A percentile compares a stretch with the other conserved stretches of the same genome.
phyloP scores from a whole-genome alignment of 192 early-diverging fungal species.

The Coemansia sp. region DNA sequence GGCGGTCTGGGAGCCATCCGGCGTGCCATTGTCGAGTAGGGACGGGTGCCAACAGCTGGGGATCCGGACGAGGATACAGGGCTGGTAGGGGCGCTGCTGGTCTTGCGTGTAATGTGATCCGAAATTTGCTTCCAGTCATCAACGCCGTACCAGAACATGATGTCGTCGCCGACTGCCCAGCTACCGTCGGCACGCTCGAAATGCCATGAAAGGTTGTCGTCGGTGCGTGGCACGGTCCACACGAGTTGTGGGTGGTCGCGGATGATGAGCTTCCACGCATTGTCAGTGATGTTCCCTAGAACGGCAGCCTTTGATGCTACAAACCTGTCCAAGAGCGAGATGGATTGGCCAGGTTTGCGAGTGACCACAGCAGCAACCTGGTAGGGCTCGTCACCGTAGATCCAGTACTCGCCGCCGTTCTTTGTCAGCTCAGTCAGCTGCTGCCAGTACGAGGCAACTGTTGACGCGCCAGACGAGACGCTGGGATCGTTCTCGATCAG shows the following conservation, averaged over 20 bases:
- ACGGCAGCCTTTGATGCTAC: constrained; percentile 80
- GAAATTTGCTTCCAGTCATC: constrained; percentile 78
- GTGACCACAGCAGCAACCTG: constrained; percentile 88
- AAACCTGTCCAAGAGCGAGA: constrained; percentile 87
- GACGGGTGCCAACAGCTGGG: constrained; percentile 50
- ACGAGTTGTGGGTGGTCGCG: constrained; percentile 80
- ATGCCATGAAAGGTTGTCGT: constrained; percentile 88
- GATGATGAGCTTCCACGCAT: constrained; percentile 85
- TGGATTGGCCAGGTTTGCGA: constrained; percentile 24
- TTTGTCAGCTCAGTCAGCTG: constrained; percentile 58
- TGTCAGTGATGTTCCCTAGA: constrained; percentile 96
- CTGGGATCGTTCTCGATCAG: constrained; percentile 74
- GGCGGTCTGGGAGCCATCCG: constrained; percentile 1
- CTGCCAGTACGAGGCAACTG: constrained; percentile 74
- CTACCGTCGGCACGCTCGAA: constrained; percentile 94
- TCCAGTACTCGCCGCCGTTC: constrained; percentile 55
- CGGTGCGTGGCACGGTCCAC: constrained; percentile 78
- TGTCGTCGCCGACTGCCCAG: constrained; percentile 63
- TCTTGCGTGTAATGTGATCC: constrained; percentile 57
- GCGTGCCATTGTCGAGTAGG: constrained; percentile 60
- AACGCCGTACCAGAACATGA: constrained; percentile 94
- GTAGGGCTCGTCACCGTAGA: constrained; percentile 93
- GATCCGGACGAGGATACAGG: constrained; percentile 14
- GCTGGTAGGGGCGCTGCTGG: background rate
- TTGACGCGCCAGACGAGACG: constrained; percentile 63